Conservation (phyloP, 768 basidiomycete genomes). For the Peribolospora baueri region DNA sequence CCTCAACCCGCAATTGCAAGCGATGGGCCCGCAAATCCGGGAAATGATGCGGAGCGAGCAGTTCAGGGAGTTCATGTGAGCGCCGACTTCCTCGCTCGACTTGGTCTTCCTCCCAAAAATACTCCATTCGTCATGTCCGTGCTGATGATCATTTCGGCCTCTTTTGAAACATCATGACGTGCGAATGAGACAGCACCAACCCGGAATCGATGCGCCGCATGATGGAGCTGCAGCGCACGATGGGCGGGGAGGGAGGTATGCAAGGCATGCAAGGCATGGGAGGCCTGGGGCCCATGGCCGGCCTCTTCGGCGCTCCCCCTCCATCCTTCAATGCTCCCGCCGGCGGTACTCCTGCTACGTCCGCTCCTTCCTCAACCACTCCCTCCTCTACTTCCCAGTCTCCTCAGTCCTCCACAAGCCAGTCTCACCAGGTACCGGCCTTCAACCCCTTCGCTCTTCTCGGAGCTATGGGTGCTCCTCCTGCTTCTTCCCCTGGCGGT, state of each 20-base stretch:
- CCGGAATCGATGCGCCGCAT: constrained; percentile 36
- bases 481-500: not conserved
- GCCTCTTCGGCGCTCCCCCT: not conserved
- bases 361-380: not conserved
- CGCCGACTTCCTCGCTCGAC: constrained; percentile 5
- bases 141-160: constrained; percentile 6
- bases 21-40: constrained; percentile 56
- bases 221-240: constrained; percentile 19
- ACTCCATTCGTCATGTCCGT: not conserved
- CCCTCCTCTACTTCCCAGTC: not conserved
- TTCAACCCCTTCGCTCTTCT: too few species aligned
- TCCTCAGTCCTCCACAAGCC: not conserved
- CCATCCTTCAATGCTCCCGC: constrained; percentile 9
- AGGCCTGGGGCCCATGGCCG: constrained; percentile 1
- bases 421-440: too few species aligned
- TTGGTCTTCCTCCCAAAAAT: not conserved
- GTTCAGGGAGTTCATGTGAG: constrained; percentile 52
- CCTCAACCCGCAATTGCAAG: constrained; percentile 47
- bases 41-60: constrained; percentile 49
- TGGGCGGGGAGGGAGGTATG: constrained; percentile 10
- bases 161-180: constrained; percentile 11
- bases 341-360: not conserved
- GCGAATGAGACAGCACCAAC: constrained; percentile 30
- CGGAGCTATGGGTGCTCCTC: not conserved
- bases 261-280: constrained; percentile 13